phyloP scores from a whole-genome alignment of 1,284 basidiomycete species.

The Cystobasidium slooffiae region DNA sequence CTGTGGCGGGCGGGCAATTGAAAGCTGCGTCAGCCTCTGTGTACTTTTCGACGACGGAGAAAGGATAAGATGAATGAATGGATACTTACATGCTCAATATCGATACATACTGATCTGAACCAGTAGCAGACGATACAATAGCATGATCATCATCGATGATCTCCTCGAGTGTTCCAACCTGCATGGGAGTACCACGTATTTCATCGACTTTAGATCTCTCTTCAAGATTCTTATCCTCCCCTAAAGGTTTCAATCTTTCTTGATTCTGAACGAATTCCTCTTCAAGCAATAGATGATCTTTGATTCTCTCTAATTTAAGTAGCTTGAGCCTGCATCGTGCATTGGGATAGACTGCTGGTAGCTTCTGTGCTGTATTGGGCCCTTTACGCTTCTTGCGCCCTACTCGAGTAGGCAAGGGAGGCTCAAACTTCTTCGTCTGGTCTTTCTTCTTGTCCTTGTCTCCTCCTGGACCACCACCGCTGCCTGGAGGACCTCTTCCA shows the following conservation, averaged over 20 bases:
- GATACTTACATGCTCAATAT: conserved; percentile 79
- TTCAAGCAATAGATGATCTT: conserved; percentile 96
- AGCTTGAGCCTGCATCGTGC: conserved; percentile 94
- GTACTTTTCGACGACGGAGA: neutral
- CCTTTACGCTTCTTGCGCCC: conserved; percentile 89
- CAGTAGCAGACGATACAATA: conserved; percentile 91
- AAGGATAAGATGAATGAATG: neutral
- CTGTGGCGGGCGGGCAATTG: conserved; percentile 7
- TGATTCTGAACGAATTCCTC: conserved; percentile 92
- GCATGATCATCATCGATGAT: conserved; percentile 99
- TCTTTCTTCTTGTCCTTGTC: conserved; percentile 52
- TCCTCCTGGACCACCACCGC: conserved; percentile 16
- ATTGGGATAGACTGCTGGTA: conserved; percentile 91
- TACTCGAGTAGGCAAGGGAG: conserved; percentile 93
- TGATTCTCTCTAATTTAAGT: conserved; percentile 95
- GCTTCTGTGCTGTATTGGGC: conserved; percentile 86
- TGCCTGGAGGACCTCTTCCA: conserved; percentile 21
- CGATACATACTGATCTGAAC: conserved; percentile 96
- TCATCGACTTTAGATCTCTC: conserved; percentile 94
- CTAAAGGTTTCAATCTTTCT: conserved; percentile 80
- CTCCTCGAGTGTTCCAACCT: conserved; percentile 95
- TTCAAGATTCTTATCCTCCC: conserved; percentile 94
- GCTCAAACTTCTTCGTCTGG: conserved; percentile 86
- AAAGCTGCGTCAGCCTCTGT: conserved; percentile 25
- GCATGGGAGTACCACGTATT: conserved; percentile 93